Evolutionary conservation across 1,139 yeast genomes (phyloP).

Genomic region (Sugiyamaella novakii): DNA sequence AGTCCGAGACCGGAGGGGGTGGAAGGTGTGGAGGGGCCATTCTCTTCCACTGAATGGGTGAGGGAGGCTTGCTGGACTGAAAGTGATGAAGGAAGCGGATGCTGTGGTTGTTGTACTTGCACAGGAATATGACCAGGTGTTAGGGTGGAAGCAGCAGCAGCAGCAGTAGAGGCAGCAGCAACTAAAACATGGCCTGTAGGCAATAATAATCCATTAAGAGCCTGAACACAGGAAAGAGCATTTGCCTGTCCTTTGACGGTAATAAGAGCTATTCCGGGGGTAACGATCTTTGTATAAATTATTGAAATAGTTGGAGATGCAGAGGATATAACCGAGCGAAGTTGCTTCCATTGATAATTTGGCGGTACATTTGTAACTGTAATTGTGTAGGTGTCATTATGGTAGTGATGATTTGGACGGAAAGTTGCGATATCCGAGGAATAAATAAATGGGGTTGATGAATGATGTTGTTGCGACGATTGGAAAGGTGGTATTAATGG

Average conservation of each 20-base stretch:
- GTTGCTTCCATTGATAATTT: conserved; percentile 28
- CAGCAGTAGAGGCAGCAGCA: conserved; percentile 21
- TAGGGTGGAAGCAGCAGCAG: conserved; percentile 20
- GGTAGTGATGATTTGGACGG: conserved; percentile 11
- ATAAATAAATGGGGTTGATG: conserved; percentile 7
- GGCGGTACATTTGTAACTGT: conserved; percentile 28
- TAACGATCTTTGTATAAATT: conserved; percentile 26
- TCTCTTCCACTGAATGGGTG: not conserved
- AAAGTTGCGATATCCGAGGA: conserved; percentile 4
- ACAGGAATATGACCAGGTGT: conserved; percentile 14
- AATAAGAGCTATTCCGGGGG: conserved; percentile 29
- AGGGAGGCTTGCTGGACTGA: not conserved
- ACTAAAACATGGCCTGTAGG: conserved; percentile 26
- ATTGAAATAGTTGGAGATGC: conserved; percentile 25
- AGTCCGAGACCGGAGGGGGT: not conserved
- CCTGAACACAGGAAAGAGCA: conserved; percentile 27
- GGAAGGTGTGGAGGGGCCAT: not conserved
- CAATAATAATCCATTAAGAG: conserved; percentile 26
- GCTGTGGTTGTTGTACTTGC: not conserved
- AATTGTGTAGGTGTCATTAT: conserved; percentile 19
- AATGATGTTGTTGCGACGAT: conserved; percentile 2
- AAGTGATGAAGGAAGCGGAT: conserved; percentile 16
- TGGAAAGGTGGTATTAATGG: not conserved
- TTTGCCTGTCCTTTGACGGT: conserved; percentile 27
- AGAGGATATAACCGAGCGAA: conserved; percentile 26